Evolutionary conservation across 2,329 filamentous ascomycete genomes (phyloP), one percentile per base, ranked within the genome.

Genomic region (Epichloe scottii): DNA sequence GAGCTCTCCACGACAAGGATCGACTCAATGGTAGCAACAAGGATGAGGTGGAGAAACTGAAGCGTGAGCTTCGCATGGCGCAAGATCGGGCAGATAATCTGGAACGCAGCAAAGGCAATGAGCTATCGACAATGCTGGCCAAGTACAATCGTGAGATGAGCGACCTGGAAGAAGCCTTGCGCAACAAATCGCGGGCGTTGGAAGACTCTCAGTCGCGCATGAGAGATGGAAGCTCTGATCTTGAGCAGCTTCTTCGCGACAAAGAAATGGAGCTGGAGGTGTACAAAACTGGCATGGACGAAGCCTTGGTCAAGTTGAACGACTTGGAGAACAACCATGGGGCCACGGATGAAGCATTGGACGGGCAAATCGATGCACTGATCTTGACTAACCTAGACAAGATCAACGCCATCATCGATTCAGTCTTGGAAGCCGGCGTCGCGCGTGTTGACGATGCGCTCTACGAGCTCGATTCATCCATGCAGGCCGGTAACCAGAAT

Each of bases 401-500:
- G 75, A 91, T 98, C 67, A 93, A 95, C 71, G 89, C 95, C 60
- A 91, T 98, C 49, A 95, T 98, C 59, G 93, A 98, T 67, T 95
- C 91, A 0, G 93, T 98, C 3, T 75, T 98, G 39, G 90, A 97
- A 65, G 85, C 88, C 46, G 93, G 90, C 58, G 89, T 97, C 21
- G 84, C 93, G 61, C 85, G 93, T 43, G 90, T 98, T 14, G 93
- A 98, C 61, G 93, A 98, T 68, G 89, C 93, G 42, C 75, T 98
- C 37, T 98, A 98, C 70, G 93, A 98, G 68, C 76, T 98, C 42
- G 93, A 98, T 68, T 97, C 93, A 19, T 87, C 87, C 19, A 97
- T 97, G 89, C 91, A 97, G 66, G 93, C 91, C 40, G 93, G 93
- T 67, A 98, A 98, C 71, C 93, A 97, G 71, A 98, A 94, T 62